Evolutionary conservation across 2,329 filamentous ascomycete genomes (phyloP).

Genomic region (Triangularia verruculosa): DNA sequence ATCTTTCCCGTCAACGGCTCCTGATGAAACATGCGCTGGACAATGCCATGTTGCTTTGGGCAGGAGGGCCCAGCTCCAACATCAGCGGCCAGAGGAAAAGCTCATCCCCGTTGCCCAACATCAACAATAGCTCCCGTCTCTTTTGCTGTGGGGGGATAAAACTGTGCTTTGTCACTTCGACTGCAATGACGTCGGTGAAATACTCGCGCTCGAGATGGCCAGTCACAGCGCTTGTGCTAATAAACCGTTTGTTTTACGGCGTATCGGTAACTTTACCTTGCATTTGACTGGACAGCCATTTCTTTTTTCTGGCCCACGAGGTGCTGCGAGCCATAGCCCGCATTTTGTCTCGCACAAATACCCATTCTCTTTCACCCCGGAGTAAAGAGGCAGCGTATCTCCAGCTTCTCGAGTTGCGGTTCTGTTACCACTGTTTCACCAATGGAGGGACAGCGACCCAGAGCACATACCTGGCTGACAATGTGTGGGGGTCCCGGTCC

Average conservation of each 20-base stretch:
- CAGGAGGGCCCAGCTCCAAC: neutral
- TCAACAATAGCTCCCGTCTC: neutral
- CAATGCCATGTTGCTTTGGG: neutral
- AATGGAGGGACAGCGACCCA: neutral
- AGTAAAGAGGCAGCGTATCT: no score
- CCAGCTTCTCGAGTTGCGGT: no score
- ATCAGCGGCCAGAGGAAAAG: neutral
- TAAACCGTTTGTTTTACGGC: conserved; percentile 4
- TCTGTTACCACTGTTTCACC: conserved; percentile 2
- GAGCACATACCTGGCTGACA: no score
- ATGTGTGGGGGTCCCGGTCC: neutral
- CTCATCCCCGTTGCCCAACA: neutral
- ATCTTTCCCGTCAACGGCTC: neutral
- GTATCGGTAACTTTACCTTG: neutral
- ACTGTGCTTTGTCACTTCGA: conserved; percentile 1
- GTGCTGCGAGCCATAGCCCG: neutral
- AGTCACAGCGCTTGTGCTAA: conserved; percentile 8
- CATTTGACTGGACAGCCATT: neutral
- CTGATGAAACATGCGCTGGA: neutral
- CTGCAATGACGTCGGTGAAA: conserved; percentile 19
- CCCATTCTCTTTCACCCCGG: neutral
- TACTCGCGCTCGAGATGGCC: conserved; percentile 12
- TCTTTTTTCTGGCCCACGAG: neutral
- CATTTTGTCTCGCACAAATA: conserved; percentile 5
- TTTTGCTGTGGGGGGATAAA: neutral